Base-by-base conservation (phyloP, 306 rosid species). In the Echinosophora koreensis region DNA sequence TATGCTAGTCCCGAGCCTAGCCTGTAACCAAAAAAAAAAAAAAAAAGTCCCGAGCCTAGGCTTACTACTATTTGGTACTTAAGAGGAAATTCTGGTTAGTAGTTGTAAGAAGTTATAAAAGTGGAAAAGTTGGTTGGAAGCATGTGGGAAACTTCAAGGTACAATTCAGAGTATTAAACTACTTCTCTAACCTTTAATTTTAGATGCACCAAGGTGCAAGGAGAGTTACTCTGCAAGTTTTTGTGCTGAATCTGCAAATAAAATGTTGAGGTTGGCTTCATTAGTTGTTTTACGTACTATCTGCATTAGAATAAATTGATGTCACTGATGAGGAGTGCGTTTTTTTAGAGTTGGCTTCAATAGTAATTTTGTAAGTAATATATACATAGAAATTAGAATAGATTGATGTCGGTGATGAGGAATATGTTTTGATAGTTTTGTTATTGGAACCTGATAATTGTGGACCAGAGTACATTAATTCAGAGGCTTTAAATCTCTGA, bases 391-490 rank as follows among this genome's bases (percentile, higher is more conserved):
- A n/a, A n/a, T n/a, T 28, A 3, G 22, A 66, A 12, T 64, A 3
- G 17, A 63, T 64, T 42, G 66, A 44, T 41, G 4, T 77, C 38
- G 37, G 27, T 37, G 39, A 49, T 72, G 41, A 63, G 42, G 37
- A 73, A 22, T 65, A 55, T 63, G 59, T 71, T 70, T 70, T 39
- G 78, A 8, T 27, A 30, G 68, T 72, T 72, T 13, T 63, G 28
- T 34, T 56, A 44, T 55, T 67, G 51, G 66, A 22, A 54, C 58
- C 54, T 66, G 46, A 35, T 60, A 44, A 35, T 32, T 49, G 9
- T 61, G 57, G 50, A 27, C 60, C 49, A 59, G 14, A 57, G 50
- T 54, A 15, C 13, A 17, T 30, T 28, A 15, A 15, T 60, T 12
- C 44, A 10, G 27, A 47, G 79, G 7, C 55, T 68, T 68, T 59